These are phyloP conservation scores for Nicotiana tabacum DNA, from an alignment of 257 asterid species.

Conservation along the genomic window DNA sequence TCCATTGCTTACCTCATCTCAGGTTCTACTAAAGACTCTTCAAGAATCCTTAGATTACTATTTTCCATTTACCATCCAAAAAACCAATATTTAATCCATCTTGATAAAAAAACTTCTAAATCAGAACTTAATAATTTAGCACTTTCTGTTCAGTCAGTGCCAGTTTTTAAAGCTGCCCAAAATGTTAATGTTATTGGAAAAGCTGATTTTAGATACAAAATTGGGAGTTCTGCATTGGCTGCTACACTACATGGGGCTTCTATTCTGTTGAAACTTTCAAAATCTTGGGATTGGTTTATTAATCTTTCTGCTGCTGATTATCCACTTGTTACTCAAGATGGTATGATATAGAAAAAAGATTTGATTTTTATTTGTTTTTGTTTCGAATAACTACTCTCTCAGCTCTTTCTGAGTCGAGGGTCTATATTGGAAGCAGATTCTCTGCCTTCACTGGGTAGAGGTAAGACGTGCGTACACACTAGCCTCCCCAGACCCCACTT, in stretches of 20 bases:
- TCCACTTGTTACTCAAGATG: constrained; percentile 92
- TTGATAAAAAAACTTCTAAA: constrained; percentile 55
- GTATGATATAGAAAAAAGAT: constrained; percentile 22
- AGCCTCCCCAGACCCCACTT: too few species aligned
- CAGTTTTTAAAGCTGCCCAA: constrained; percentile 63
- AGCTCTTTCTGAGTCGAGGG: too few species aligned
- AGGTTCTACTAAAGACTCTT: constrained; percentile 71
- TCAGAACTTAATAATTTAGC: constrained; percentile 66
- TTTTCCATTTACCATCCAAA: constrained; percentile 70
- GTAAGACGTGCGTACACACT: too few species aligned
- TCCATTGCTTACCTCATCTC: constrained; percentile 67
- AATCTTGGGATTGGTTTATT: constrained; percentile 86
- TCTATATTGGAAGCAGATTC: too few species aligned
- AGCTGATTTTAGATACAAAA: constrained; percentile 44
- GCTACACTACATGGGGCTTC: constrained; percentile 81
- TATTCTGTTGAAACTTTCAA: constrained; percentile 43
- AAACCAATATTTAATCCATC: constrained; percentile 71
- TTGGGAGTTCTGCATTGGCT: constrained; percentile 63
- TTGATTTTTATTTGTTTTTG: background rate
- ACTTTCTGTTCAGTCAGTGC: constrained; percentile 38
- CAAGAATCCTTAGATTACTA: constrained; percentile 58
- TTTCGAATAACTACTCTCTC: background rate
- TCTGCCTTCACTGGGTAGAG: too few species aligned
- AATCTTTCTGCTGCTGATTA: constrained; percentile 69
- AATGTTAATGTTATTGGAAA: constrained; percentile 76